Conservation (phyloP, 139 green algal genomes). For the Picochlorum sp. region DNA sequence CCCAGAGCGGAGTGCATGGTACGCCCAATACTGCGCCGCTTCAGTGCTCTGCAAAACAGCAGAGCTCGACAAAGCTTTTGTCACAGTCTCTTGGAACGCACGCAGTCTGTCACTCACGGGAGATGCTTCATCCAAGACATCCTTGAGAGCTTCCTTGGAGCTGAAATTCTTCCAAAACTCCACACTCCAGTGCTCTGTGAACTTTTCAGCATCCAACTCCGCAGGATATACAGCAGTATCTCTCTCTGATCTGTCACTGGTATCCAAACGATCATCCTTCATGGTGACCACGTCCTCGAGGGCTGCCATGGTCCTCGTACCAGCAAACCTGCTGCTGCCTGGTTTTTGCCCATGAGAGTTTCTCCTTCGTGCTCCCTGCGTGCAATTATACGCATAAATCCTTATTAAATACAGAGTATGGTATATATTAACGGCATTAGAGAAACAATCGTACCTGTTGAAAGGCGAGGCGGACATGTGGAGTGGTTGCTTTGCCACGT, state of each 20-base stretch:
- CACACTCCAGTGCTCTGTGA: conserved; percentile 21
- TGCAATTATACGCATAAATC: too few relatives aligned
- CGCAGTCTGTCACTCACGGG: conserved; percentile 13
- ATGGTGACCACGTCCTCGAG: conserved; percentile 15
- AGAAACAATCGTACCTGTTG: too few relatives aligned
- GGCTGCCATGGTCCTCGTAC: neutral
- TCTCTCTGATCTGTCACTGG: neutral
- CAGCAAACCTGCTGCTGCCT: neutral
- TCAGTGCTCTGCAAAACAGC: conserved; percentile 11
- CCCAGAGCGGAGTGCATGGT: conserved; percentile 50
- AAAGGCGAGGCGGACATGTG: too few relatives aligned
- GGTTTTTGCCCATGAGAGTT: too few relatives aligned
- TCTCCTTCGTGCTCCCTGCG: too few relatives aligned
- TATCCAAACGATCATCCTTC: neutral
- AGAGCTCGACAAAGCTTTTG: conserved; percentile 2
- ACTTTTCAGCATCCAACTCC: conserved; percentile 16
- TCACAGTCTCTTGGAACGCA: conserved; percentile 19
- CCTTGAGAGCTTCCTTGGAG: neutral
- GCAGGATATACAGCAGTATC: neutral
- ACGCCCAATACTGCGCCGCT: conserved; percentile 28
- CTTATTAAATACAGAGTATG: too few relatives aligned
- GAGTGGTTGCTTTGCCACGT: too few relatives aligned
- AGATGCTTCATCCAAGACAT: neutral
- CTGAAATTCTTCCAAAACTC: conserved; percentile 19
- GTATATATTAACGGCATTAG: too few relatives aligned